These are phyloP conservation scores for Gymnopilus dilepis DNA, from an alignment of 768 basidiomycete genomes.

Conservation along the genomic window DNA sequence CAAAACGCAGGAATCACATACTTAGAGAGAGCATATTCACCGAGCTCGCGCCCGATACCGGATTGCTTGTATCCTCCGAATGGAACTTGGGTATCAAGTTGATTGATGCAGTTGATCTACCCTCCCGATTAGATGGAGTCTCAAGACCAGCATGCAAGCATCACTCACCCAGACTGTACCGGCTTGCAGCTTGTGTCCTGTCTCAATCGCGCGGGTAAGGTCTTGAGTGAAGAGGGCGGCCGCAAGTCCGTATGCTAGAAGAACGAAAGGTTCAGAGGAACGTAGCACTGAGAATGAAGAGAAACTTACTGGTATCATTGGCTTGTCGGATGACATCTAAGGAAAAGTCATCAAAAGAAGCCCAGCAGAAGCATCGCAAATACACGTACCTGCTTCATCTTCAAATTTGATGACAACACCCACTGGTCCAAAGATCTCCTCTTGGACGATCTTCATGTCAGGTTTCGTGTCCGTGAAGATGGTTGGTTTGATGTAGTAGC, in stretches of 20 bases:
- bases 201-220: constrained; percentile 72
- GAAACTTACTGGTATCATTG: constrained; percentile 69
- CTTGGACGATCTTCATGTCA: constrained; percentile 76
- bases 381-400: constrained; percentile 50
- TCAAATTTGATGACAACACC: constrained; percentile 79
- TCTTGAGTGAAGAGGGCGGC: constrained; percentile 86
- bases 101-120: constrained; percentile 56
- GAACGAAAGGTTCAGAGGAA: neutral
- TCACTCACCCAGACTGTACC: constrained; percentile 75
- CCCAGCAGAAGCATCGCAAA: neutral
- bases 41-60: constrained; percentile 81
- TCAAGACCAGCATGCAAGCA: neutral
- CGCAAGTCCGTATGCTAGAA: constrained; percentile 74
- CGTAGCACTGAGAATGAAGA: neutral
- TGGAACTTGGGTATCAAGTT: constrained; percentile 61
- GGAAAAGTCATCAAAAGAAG: neutral
- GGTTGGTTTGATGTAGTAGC: constrained; percentile 77
- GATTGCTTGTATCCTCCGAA: constrained; percentile 90
- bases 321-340: constrained; percentile 69
- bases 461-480: constrained; percentile 70
- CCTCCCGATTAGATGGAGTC: neutral
- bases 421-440: constrained; percentile 86
- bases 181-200: constrained; percentile 77
- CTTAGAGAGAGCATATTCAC: constrained; percentile 75
- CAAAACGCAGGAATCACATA: constrained; percentile 33